Evolutionary conservation across 176 grass and related monocot species (phyloP), one percentile per base, ranked within the genome.

Genomic region (Rhynchospora pubera): DNA sequence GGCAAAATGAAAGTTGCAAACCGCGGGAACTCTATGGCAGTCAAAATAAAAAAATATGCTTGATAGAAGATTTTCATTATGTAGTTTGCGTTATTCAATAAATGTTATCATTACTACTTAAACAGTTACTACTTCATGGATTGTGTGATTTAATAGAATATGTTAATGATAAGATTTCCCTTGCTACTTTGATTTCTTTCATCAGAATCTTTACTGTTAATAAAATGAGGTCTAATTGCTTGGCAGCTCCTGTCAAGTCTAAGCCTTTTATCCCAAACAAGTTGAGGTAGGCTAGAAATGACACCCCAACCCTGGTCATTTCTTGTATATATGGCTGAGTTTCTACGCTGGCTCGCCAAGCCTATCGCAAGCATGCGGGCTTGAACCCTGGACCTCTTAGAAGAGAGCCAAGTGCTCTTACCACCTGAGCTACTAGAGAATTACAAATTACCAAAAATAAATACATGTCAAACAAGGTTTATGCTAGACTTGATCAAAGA

Each of bases 91-190:
- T 68, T 70, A 12, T 2, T 47, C 45, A 15, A 70, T 70, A 32
- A 70, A 19, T 70, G 18, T 9, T 21, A 44, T 21, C 46, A 46
- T 70, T 70, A 45, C 66, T 18, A 45, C 66, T 70, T 42, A 21
- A 68, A 70, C 66, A 45, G 16, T 46, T 70, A 70, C 47, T 21
- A 70, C 11, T 70, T 42, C 66, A 70, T 70, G 16, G 30, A 7
- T 61, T 70, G 42, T 70, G 66, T 70, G 10, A 70, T 70, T 70
- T 70, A 70, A 45, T 70, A 70, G 66, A 45, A 21, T 18, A 21
- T 16, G 45, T 46, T 70, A 70, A 70, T 21, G 10, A 45, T 70
- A 18, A n/a, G 8, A 47, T 42, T 47, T 44, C 66, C 66, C 44
- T 70, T 10, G 2, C 18, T 19, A 70, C 18, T 46, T 42, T 21